Evolutionary conservation across 2,329 filamentous ascomycete genomes (phyloP).

Genomic region (Cladophialophora chaetospira): DNA sequence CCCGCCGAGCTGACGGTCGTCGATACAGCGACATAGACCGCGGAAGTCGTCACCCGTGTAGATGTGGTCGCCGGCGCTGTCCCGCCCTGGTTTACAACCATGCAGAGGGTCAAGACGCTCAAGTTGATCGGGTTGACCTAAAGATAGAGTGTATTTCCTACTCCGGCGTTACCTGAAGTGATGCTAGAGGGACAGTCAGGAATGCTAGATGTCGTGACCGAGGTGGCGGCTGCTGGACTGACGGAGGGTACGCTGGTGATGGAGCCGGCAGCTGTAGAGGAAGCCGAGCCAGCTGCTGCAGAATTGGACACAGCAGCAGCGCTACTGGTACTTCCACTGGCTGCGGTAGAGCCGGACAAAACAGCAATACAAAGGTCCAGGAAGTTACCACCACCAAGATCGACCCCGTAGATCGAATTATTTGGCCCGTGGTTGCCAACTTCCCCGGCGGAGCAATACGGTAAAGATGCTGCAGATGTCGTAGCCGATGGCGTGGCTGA

Average conservation of each 20-base stretch:
- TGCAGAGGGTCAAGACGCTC: neutral
- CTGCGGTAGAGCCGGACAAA: neutral
- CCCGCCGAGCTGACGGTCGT: neutral
- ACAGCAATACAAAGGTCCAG: neutral
- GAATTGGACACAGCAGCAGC: neutral
- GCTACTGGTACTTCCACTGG: neutral
- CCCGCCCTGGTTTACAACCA: neutral
- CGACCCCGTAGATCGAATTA: neutral
- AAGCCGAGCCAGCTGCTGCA: neutral
- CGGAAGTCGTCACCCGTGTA: neutral
- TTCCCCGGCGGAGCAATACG: neutral
- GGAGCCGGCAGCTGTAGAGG: neutral
- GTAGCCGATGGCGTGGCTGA: neutral
- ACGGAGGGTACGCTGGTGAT: neutral
- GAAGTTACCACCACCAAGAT: neutral
- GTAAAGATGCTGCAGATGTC: neutral
- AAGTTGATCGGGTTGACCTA: neutral
- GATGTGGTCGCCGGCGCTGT: neutral
- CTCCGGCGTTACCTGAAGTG: neutral
- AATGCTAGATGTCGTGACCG: neutral
- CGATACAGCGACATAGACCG: neutral
- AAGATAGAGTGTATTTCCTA: neutral
- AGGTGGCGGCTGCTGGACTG: neutral
- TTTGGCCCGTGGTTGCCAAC: conserved; percentile 1
- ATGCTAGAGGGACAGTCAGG: neutral